phyloP scores from a whole-genome alignment of 2,329 filamentous ascomycete species.

The Phyllosticta citriasiana region DNA sequence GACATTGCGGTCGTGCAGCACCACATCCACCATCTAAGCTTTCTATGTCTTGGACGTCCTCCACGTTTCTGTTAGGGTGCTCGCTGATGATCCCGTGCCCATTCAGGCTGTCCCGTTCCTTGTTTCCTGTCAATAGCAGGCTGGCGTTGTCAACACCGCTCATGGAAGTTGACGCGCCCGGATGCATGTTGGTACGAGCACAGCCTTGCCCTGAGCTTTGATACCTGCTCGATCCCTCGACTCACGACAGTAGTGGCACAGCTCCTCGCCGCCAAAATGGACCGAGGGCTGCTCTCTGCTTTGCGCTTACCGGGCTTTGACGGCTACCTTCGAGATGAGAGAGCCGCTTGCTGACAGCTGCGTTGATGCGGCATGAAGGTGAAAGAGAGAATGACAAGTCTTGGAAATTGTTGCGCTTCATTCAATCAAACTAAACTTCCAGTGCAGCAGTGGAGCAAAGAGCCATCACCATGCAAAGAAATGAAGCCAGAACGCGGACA shows the following conservation, averaged over 20 bases:
- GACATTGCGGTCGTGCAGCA: not conserved
- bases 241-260: not conserved
- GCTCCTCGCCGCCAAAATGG: not conserved
- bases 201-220: not conserved
- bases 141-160: not conserved
- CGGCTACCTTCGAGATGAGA: not conserved
- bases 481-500: constrained; percentile 2
- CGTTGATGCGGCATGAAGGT: not conserved
- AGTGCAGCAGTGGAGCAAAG: not conserved
- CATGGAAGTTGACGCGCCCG: not conserved
- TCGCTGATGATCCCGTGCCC: not conserved
- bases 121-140: not conserved
- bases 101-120: not conserved
- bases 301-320: not conserved
- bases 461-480: not conserved
- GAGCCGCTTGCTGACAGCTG: not conserved
- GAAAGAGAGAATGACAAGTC: not conserved
- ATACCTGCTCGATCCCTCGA: not conserved
- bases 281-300: not conserved
- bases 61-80: not conserved
- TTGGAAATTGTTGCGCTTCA: not conserved
- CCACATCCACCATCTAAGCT: not conserved
- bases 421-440: not conserved
- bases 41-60: not conserved
- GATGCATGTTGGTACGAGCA: not conserved